phyloP scores from a whole-genome alignment of 441 rosid genomes.

The Erodium texanum region DNA sequence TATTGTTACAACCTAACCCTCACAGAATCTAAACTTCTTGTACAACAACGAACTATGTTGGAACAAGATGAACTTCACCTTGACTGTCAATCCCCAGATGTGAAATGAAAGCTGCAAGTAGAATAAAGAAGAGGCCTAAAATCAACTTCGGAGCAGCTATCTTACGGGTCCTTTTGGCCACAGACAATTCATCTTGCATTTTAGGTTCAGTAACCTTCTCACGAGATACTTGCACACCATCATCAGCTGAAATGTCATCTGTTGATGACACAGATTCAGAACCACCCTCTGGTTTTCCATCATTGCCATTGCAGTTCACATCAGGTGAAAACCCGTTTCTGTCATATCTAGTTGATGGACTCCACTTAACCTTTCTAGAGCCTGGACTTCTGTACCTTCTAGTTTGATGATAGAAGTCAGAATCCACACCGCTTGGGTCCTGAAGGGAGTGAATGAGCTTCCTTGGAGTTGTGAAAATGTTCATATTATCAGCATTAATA shows the following conservation, averaged over 20 bases:
- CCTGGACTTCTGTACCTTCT: conserved; percentile 40
- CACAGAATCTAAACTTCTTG: conserved; percentile 5
- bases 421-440: conserved; percentile 36
- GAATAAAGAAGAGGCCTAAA: conserved; percentile 28
- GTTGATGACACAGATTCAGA: conserved; percentile 67
- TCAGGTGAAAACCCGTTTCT: conserved; percentile 34
- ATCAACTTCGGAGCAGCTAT: conserved; percentile 29
- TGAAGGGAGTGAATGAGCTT: conserved; percentile 84
- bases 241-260: conserved; percentile 33
- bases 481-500: conserved; percentile 37
- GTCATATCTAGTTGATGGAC: conserved; percentile 28
- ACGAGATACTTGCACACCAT: conserved; percentile 18
- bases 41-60: conserved; percentile 41
- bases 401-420: conserved; percentile 33
- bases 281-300: conserved; percentile 29
- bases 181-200: conserved; percentile 9
- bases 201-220: conserved; percentile 18
- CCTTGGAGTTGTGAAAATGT: conserved; percentile 72
- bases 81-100: conserved; percentile 30
- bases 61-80: conserved; percentile 46
- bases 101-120: conserved; percentile 29
- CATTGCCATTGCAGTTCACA: conserved; percentile 29
- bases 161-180: conserved; percentile 20
- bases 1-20: conserved; percentile 10
- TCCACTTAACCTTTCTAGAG: conserved; percentile 34